Conservation (phyloP, 345 rosid species). For the Clausena lansium region DNA sequence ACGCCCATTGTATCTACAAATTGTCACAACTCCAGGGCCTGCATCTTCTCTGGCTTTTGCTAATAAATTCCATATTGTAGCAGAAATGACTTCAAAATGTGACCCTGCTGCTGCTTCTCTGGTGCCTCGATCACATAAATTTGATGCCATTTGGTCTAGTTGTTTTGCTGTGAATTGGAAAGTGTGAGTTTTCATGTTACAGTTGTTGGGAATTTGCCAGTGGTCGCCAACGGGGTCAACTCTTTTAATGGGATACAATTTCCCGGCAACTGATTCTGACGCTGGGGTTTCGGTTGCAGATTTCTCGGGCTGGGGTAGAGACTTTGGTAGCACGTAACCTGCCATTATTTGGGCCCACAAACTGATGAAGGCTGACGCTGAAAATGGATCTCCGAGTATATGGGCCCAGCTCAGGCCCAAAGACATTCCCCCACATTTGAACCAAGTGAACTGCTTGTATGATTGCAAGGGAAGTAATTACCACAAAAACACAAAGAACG, state of each 20-base stretch:
- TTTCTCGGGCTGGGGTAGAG: conserved; percentile 17
- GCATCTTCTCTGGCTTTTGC: conserved; percentile 33
- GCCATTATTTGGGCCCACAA: conserved; percentile 36
- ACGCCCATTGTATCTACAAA: conserved; percentile 24
- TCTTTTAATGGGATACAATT: conserved; percentile 32
- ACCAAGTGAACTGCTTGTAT: conserved; percentile 54
- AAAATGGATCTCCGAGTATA: conserved; percentile 63
- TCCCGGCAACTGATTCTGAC: neutral
- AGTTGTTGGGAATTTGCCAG: conserved; percentile 38
- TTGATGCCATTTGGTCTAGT: conserved; percentile 27
- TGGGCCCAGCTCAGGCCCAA: conserved; percentile 83
- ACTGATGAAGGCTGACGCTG: conserved; percentile 57
- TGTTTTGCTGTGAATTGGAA: conserved; percentile 35
- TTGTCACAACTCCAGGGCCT: conserved; percentile 32
- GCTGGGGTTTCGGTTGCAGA: neutral
- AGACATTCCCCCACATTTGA: conserved; percentile 64
- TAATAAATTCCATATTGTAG: conserved; percentile 56
- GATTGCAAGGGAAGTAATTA: no score
- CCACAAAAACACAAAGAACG: no score
- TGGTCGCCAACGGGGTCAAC: conserved; percentile 50
- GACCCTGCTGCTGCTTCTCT: neutral
- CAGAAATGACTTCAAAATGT: conserved; percentile 41
- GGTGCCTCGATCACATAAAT: neutral
- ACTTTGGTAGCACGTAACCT: conserved; percentile 25
- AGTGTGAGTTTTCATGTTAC: conserved; percentile 34